Evolutionary conservation across 2,329 filamentous ascomycete species (phyloP).

Genomic region (Parascedosporium putredinis): DNA sequence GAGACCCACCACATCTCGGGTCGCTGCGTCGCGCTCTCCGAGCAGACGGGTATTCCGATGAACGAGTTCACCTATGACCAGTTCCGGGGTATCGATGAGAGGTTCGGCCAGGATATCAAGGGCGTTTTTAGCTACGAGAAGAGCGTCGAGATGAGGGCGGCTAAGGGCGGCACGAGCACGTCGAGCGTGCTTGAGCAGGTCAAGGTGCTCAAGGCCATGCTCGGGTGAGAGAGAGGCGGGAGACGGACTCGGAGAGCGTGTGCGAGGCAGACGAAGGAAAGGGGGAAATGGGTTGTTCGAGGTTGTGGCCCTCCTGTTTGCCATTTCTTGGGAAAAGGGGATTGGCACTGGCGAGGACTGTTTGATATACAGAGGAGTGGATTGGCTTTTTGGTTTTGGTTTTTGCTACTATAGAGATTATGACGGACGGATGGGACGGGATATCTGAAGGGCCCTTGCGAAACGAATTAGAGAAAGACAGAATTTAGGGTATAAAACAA

Average conservation of each 20-base stretch:
- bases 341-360: too few species aligned
- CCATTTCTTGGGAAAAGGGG: too few species aligned
- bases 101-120: conserved; percentile 62
- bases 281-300: too few species aligned
- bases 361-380: too few species aligned
- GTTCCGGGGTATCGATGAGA: conserved; percentile 54
- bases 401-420: too few species aligned
- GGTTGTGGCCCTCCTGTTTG: too few species aligned
- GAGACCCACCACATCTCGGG: conserved; percentile 74
- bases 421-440: too few species aligned
- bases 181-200: conserved; percentile 56
- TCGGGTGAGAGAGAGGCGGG: conserved; percentile 16
- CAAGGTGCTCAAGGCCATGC: conserved; percentile 32
- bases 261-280: too few species aligned
- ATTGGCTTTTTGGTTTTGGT: too few species aligned
- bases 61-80: conserved; percentile 58
- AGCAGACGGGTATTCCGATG: conserved; percentile 56
- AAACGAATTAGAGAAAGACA: too few species aligned
- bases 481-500: too few species aligned
- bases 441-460: too few species aligned
- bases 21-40: conserved; percentile 56
- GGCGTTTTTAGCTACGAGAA: conserved; percentile 70
- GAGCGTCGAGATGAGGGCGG: conserved; percentile 68
- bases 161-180: conserved; percentile 70
- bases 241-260: neutral